phyloP scores from a whole-genome alignment of 139 green algal genomes.

The Chlorella sp. region DNA sequence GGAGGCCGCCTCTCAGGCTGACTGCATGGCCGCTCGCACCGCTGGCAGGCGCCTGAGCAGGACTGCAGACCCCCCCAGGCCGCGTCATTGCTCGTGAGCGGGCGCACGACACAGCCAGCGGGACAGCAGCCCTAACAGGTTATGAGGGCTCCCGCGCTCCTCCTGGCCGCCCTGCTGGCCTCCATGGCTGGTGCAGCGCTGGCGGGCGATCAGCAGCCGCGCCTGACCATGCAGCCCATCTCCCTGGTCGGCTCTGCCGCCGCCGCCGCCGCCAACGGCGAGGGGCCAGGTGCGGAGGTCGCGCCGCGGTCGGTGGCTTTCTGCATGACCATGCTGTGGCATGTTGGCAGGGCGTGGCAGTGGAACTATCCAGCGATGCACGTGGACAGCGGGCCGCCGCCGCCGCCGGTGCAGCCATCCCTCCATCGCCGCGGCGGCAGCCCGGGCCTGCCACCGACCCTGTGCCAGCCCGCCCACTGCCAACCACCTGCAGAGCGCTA shows the following conservation, averaged over 20 bases:
- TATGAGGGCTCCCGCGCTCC: neutral
- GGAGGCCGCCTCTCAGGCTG: neutral
- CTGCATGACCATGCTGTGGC: neutral
- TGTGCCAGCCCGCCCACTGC: too few relatives aligned
- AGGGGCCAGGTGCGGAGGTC: too few relatives aligned
- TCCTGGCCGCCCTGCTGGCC: neutral
- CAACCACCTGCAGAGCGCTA: slow-evolving; percentile 43
- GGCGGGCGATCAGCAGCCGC: neutral
- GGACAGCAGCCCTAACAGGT: neutral
- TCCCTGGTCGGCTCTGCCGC: neutral
- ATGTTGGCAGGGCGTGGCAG: too few relatives aligned
- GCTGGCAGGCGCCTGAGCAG: neutral
- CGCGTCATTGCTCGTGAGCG: neutral
- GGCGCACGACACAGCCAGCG: too few relatives aligned
- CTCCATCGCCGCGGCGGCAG: too few relatives aligned
- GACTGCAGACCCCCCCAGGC: neutral
- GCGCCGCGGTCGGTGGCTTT: neutral
- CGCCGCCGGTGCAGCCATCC: too few relatives aligned
- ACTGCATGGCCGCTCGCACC: neutral
- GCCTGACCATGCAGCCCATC: slow-evolving; percentile 16
- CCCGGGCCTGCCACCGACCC: too few relatives aligned
- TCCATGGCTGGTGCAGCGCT: too few relatives aligned
- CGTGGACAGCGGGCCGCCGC: too few relatives aligned
- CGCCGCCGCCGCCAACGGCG: slow-evolving; percentile 5
- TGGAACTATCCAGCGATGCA: too few relatives aligned